phyloP scores from a whole-genome alignment of 768 basidiomycete genomes.

The Auricularia sp. region DNA sequence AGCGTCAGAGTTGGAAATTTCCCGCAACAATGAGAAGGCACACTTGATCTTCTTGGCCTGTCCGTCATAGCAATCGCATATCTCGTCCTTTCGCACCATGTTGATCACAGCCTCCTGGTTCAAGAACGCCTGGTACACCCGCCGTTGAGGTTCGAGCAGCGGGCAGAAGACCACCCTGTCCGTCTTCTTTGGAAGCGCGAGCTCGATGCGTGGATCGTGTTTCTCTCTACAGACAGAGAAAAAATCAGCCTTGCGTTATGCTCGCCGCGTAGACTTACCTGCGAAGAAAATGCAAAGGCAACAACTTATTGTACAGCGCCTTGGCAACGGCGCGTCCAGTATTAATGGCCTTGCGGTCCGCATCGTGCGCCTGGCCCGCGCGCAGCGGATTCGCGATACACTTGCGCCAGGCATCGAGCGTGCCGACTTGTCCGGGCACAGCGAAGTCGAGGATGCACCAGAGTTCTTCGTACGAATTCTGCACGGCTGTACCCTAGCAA shows the following conservation, averaged over 20 bases:
- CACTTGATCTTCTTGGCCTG: constrained; percentile 31
- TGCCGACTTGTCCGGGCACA: constrained; percentile 71
- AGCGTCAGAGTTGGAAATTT: background rate
- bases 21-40: constrained; percentile 12
- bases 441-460: constrained; percentile 92
- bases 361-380: constrained; percentile 53
- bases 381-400: constrained; percentile 60
- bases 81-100: constrained; percentile 58
- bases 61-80: constrained; percentile 58
- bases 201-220: constrained; percentile 1
- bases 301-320: constrained; percentile 50
- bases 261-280: too few relatives aligned
- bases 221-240: background rate
- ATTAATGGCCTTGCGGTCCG: constrained; percentile 51
- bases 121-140: constrained; percentile 64
- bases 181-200: constrained; percentile 72
- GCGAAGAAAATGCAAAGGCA: constrained; percentile 78
- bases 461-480: constrained; percentile 84
- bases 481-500: constrained; percentile 41
- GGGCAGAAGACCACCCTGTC: constrained; percentile 95
- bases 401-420: constrained; percentile 62
- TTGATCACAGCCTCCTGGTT: constrained; percentile 56
- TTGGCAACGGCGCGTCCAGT: constrained; percentile 48
- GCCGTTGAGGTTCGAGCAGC: constrained; percentile 56
- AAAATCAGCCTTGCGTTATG: constrained; percentile 33